phyloP scores from a whole-genome alignment of 805 yeast species.

The Priceomyces carsonii region DNA sequence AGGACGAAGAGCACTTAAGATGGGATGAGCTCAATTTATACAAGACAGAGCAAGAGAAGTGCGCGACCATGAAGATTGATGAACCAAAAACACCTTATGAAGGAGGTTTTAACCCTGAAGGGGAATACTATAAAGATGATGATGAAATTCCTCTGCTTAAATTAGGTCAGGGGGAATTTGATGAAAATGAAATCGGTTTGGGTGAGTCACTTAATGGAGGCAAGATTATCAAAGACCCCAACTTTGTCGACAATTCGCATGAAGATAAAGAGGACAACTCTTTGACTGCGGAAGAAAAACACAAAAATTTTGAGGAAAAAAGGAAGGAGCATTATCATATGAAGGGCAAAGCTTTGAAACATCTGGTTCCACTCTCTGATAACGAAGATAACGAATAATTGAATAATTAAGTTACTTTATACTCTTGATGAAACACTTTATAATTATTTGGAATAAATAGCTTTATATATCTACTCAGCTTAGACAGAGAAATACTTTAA shows the following conservation, averaged over 20 bases:
- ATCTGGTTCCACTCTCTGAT: conserved; percentile 26
- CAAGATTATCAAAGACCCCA: conserved; percentile 30
- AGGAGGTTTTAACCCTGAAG: conserved; percentile 81
- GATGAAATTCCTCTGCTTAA: conserved; percentile 54
- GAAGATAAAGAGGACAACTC: conserved; percentile 39
- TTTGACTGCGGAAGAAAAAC: conserved; percentile 58
- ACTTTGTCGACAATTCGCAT: conserved; percentile 32
- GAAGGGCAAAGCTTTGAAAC: conserved; percentile 49
- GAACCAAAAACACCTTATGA: conserved; percentile 97
- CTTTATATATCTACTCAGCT: not conserved
- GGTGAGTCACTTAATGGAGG: conserved; percentile 42
- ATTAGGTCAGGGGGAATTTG: conserved; percentile 58
- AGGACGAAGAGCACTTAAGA: conserved; percentile 47
- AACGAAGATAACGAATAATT: conserved; percentile 21
- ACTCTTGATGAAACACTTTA: not conserved
- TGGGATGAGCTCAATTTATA: conserved; percentile 86
- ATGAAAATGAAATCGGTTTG: conserved; percentile 9
- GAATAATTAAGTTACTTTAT: not conserved
- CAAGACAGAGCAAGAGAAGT: conserved; percentile 69
- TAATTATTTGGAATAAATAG: conserved; percentile 1
- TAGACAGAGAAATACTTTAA: conserved; percentile 50
- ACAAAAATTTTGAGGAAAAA: conserved; percentile 69
- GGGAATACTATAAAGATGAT: conserved; percentile 74
- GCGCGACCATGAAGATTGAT: conserved; percentile 79
- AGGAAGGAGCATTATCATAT: conserved; percentile 78